Evolutionary conservation across 352 stramenopile genomes (phyloP).

Genomic region (Phytophthora fragariae): DNA sequence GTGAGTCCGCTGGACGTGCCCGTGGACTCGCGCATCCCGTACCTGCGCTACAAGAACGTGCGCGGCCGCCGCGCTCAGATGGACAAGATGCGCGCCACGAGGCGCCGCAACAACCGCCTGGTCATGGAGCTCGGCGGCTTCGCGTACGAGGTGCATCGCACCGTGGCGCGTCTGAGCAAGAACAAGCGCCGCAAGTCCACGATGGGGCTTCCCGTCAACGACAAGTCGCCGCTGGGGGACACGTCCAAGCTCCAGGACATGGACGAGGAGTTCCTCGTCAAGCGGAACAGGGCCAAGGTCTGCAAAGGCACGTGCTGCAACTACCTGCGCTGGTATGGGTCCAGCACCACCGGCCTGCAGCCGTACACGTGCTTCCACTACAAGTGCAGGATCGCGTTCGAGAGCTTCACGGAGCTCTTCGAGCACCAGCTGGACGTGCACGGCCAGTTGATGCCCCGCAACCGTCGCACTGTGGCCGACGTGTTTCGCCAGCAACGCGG

Average conservation of each 20-base stretch:
- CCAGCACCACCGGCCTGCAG: conserved; percentile 4
- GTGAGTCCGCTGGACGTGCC: conserved; percentile 26
- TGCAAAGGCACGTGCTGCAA: conserved; percentile 25
- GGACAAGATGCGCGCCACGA: conserved; percentile 6
- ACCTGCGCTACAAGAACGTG: conserved; percentile 11
- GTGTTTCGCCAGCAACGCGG: conserved; percentile 47
- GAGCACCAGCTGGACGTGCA: conserved; percentile 71
- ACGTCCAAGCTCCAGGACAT: conserved; percentile 24
- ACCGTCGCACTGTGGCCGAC: conserved; percentile 48
- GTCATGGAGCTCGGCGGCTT: background rate
- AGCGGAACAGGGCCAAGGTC: conserved; percentile 19
- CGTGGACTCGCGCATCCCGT: conserved; percentile 10
- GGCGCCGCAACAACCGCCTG: background rate
- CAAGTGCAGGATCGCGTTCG: conserved; percentile 42
- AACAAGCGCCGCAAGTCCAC: conserved; percentile 22
- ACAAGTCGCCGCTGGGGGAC: conserved; percentile 8
- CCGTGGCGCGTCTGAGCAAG: conserved; percentile 2
- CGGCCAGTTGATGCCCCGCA: conserved; percentile 45
- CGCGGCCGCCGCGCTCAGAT: background rate
- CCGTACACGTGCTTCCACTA: conserved; percentile 24
- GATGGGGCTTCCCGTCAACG: conserved; percentile 17
- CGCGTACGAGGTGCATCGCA: background rate
- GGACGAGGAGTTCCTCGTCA: conserved; percentile 36
- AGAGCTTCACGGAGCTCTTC: conserved; percentile 49
- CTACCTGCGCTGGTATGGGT: conserved; percentile 24